A percentile compares a stretch with the other conserved stretches of the same genome.
phyloP scores from a whole-genome alignment of 352 stramenopile genomes.

The Phytophthora kernoviae region DNA sequence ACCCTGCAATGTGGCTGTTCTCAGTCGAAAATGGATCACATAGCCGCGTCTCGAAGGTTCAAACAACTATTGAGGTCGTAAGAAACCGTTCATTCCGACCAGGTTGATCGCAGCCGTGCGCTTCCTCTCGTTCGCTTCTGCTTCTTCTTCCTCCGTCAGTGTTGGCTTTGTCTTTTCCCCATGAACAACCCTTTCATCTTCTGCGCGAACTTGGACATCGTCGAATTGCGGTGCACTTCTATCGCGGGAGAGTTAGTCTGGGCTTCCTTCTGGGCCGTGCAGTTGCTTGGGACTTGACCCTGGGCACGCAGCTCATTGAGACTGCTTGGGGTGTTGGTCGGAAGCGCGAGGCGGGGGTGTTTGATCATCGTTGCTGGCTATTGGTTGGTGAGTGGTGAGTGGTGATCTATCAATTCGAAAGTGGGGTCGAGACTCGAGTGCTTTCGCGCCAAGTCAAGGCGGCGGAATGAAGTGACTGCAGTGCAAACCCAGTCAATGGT shows the following conservation, averaged over 20 bases:
- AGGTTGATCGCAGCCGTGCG: slow-evolving; percentile 16
- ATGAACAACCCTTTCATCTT: slow-evolving; percentile 28
- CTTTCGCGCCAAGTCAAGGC: no score
- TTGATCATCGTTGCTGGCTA: neutral
- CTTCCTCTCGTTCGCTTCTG: slow-evolving; percentile 17
- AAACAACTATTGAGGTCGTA: neutral
- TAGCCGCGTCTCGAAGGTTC: neutral
- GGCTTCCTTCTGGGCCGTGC: slow-evolving; percentile 3
- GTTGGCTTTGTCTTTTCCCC: slow-evolving; percentile 10
- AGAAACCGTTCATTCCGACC: slow-evolving; percentile 17
- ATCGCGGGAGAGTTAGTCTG: neutral
- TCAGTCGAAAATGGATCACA: no score
- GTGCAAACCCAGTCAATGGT: no score
- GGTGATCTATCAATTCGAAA: no score
- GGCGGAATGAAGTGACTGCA: no score
- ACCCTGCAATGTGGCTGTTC: no score
- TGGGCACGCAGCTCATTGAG: slow-evolving; percentile 4
- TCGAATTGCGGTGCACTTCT: slow-evolving; percentile 9
- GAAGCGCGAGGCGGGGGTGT: neutral
- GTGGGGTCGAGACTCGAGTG: no score
- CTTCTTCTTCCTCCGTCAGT: slow-evolving; percentile 5
- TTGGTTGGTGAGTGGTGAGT: no score
- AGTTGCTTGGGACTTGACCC: neutral
- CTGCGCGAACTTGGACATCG: slow-evolving; percentile 12
- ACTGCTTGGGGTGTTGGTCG: slow-evolving; percentile 8